phyloP scores from a whole-genome alignment of 768 basidiomycete genomes.

The Hygrophorus pudorinus region DNA sequence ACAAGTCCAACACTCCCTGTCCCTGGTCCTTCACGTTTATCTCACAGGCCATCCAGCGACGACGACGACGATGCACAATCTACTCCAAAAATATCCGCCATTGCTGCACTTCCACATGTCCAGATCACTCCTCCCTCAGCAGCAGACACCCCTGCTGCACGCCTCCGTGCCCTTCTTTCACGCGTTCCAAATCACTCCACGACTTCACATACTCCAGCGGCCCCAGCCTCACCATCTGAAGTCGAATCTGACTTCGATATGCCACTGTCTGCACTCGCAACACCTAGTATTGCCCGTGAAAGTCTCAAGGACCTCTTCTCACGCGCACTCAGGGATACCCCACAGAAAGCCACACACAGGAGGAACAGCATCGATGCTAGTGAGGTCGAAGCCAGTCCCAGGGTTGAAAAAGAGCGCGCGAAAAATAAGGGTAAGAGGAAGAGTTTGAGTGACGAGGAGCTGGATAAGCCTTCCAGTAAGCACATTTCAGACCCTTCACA shows the following conservation, averaged over 20 bases:
- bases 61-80: conserved; percentile 29
- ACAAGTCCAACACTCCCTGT: no score
- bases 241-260: conserved; percentile 52
- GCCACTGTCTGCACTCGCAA: conserved; percentile 25
- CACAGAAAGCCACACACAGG: conserved; percentile 40
- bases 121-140: conserved; percentile 11
- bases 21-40: no score
- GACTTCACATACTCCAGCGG: conserved; percentile 14
- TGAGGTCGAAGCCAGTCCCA: conserved; percentile 48
- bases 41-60: no score
- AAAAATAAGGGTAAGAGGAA: conserved; percentile 41
- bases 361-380: conserved; percentile 53
- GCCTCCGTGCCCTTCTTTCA: conserved; percentile 52
- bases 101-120: conserved; percentile 12
- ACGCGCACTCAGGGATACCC: conserved; percentile 53
- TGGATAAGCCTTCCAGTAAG: conserved; percentile 44
- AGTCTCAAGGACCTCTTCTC: conserved; percentile 59
- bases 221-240: conserved; percentile 30
- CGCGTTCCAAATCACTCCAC: conserved; percentile 33
- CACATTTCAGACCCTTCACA: not conserved
- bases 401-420: conserved; percentile 28
- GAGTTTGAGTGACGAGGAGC: conserved; percentile 63
- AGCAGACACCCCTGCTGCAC: conserved; percentile 43
- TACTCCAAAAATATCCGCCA: conserved; percentile 26
- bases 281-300: conserved; percentile 42